Evolutionary conservation across 2,329 filamentous ascomycete species (phyloP).

Genomic region (Aspergillus hortae): DNA sequence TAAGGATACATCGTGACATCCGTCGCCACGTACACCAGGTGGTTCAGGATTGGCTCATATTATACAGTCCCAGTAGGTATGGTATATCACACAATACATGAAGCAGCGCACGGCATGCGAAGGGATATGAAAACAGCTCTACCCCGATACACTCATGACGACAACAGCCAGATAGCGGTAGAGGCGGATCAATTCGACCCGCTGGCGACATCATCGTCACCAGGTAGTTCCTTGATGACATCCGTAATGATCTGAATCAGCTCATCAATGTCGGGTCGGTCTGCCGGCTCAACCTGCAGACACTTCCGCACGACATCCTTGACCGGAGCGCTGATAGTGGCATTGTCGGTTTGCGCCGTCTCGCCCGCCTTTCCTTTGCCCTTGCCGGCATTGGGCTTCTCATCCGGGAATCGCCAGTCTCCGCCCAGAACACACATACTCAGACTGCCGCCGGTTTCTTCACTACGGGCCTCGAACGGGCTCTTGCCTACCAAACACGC

Average conservation of each 20-base stretch:
- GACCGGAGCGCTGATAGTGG: conserved; percentile 72
- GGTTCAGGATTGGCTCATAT: background rate
- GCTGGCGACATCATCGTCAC: conserved; percentile 49
- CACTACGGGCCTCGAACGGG: conserved; percentile 90
- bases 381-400: conserved; percentile 60
- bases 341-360: conserved; percentile 38
- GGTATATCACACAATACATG: background rate
- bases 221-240: conserved; percentile 65
- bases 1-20: no score
- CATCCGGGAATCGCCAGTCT: conserved; percentile 95
- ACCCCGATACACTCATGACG: no score
- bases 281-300: conserved; percentile 78
- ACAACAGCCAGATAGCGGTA: background rate
- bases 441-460: conserved; percentile 91
- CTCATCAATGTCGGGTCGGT: conserved; percentile 82
- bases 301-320: conserved; percentile 86
- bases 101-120: no score
- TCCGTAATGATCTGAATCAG: conserved; percentile 74
- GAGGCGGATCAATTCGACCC: conserved; percentile 17
- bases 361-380: conserved; percentile 51
- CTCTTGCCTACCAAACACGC: conserved; percentile 95
- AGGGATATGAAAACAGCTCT: no score
- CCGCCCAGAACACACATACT: conserved; percentile 90
- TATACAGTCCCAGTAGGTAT: background rate
- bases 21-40: no score